These are phyloP conservation scores for Pugionium dolabratum DNA, from an alignment of 345 rosid species.

Conservation along the genomic window DNA sequence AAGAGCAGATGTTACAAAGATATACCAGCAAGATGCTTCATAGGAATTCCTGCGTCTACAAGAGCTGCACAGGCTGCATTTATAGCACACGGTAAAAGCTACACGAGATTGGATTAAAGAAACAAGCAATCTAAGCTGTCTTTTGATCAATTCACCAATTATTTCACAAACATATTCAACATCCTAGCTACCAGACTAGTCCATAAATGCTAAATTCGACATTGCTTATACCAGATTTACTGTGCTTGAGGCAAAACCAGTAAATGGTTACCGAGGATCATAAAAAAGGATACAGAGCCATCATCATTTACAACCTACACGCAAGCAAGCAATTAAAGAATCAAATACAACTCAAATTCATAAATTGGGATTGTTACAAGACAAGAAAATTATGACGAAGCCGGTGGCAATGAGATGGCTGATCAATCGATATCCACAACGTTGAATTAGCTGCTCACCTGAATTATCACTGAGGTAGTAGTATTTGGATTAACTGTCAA, in stretches of 20 bases:
- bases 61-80: conserved; percentile 96
- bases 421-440: background rate
- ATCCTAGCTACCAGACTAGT: background rate
- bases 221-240: background rate
- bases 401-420: background rate
- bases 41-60: conserved; percentile 92
- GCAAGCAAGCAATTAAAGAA: conserved; percentile 11
- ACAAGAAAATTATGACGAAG: background rate
- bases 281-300: conserved; percentile 83
- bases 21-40: conserved; percentile 91
- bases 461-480: conserved; percentile 78
- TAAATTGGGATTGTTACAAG: background rate
- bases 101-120: conserved; percentile 51
- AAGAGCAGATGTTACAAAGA: conserved; percentile 12
- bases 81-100: conserved; percentile 94
- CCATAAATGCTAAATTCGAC: background rate
- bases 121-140: background rate
- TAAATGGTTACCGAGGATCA: background rate
- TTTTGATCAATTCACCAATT: background rate
- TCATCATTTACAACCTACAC: conserved; percentile 85
- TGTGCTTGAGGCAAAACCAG: conserved; percentile 6
- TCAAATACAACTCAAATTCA: conserved; percentile 10
- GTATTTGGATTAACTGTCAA: conserved; percentile 83
- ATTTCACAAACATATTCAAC: conserved; percentile 1
- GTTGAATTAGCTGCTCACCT: conserved; percentile 43